These are phyloP conservation scores for Alternaria consortialis DNA, from an alignment of 2,329 filamentous ascomycete species.

Conservation along the genomic window DNA sequence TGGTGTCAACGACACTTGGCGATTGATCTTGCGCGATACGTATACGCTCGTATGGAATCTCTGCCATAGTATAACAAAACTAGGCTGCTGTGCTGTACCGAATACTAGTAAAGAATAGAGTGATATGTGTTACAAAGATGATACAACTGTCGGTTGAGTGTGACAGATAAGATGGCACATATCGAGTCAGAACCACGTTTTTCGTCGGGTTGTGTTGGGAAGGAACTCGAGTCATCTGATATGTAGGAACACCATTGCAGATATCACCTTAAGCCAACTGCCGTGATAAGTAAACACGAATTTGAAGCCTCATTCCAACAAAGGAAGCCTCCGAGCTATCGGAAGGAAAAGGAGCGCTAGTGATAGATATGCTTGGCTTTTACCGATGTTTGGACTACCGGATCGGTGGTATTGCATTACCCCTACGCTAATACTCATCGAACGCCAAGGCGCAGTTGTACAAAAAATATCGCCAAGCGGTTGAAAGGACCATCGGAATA, in stretches of 20 bases:
- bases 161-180: not conserved
- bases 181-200: not conserved
- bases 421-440: constrained; percentile 34
- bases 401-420: constrained; percentile 41
- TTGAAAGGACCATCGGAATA: constrained; percentile 35
- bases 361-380: constrained; percentile 25
- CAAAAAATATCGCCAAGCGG: constrained; percentile 49
- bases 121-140: not conserved
- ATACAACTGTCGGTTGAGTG: not conserved
- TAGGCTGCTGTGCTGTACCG: not conserved
- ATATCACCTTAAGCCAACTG: not conserved
- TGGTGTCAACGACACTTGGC: constrained; percentile 14
- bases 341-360: constrained; percentile 28
- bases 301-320: constrained; percentile 41
- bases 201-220: not conserved
- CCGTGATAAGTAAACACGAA: constrained; percentile 28
- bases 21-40: constrained; percentile 20
- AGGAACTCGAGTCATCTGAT: not conserved
- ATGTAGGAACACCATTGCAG: constrained; percentile 5
- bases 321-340: constrained; percentile 15
- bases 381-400: constrained; percentile 33
- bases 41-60: constrained; percentile 25
- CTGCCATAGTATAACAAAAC: not conserved
- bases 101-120: not conserved
- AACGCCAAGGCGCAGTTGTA: constrained; percentile 37